Conservation (phyloP, 2,329 filamentous ascomycete genomes). For the Trichoderma sp. region DNA sequence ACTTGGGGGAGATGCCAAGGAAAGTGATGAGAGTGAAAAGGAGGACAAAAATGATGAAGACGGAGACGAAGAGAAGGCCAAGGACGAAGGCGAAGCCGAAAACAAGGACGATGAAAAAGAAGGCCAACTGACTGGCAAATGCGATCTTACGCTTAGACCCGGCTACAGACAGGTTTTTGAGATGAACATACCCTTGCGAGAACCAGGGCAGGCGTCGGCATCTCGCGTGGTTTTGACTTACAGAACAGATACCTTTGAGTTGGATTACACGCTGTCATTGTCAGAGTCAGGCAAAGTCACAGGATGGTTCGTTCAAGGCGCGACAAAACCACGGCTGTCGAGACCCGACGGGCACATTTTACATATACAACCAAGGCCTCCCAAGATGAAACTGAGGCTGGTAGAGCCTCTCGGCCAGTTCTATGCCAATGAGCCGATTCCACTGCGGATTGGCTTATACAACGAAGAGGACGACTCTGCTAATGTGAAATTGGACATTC, state of each 20-base stretch:
- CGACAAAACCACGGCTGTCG: constrained; percentile 45
- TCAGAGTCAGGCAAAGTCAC: constrained; percentile 41
- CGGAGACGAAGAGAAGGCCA: neutral
- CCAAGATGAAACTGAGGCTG: constrained; percentile 78
- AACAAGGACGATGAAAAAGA: constrained; percentile 32
- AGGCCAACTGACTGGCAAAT: constrained; percentile 49
- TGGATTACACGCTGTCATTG: constrained; percentile 64
- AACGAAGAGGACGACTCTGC: constrained; percentile 85
- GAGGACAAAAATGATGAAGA: constrained; percentile 2
- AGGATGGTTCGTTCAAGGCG: constrained; percentile 51
- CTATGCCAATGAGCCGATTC: constrained; percentile 79
- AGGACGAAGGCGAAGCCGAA: constrained; percentile 8
- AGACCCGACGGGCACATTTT: constrained; percentile 56
- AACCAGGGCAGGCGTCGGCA: constrained; percentile 74
- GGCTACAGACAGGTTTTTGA: constrained; percentile 69
- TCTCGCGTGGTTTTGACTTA: constrained; percentile 62
- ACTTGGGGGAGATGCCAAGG: constrained; percentile 22
- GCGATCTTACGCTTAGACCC: constrained; percentile 64
- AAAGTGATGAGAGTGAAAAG: constrained; percentile 5
- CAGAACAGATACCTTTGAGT: constrained; percentile 62
- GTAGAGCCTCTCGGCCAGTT: constrained; percentile 66
- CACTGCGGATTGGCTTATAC: constrained; percentile 64
- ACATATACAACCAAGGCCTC: constrained; percentile 80
- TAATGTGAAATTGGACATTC: constrained; percentile 66
- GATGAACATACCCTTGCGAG: constrained; percentile 70